Percentiles rank a stretch among this genome's conserved stretches.
Conservation (phyloP, 371 early-diverging fungal species). For the Sporodiniella umbellata region DNA sequence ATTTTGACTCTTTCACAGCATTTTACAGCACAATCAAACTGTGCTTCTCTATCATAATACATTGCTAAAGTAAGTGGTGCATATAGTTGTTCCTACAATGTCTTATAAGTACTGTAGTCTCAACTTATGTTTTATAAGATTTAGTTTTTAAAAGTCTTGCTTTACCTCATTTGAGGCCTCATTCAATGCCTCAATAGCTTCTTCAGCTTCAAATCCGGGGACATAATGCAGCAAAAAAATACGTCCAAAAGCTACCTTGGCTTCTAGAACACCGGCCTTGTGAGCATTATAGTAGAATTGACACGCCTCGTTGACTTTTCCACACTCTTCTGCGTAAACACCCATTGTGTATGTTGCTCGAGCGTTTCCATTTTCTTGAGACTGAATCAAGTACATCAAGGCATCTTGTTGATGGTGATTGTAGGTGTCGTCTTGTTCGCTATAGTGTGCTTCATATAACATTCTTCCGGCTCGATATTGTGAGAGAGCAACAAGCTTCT, state of each 20-base stretch:
- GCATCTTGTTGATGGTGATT: slow-evolving; percentile 5
- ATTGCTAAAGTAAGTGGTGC: slow-evolving; percentile 15
- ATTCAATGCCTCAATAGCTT: slow-evolving; percentile 7
- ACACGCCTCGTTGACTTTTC: slow-evolving; percentile 7
- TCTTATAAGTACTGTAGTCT: too few relatives aligned
- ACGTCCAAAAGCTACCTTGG: slow-evolving; percentile 13
- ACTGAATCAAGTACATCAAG: slow-evolving; percentile 2
- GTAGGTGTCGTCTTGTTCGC: slow-evolving; percentile 1
- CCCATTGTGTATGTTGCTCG: slow-evolving; percentile 15
- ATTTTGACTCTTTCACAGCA: slow-evolving; percentile 3
- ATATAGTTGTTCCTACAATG: slow-evolving; percentile 13
- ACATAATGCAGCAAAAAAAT: not conserved
- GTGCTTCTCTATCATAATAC: slow-evolving; percentile 10
- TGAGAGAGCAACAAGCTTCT: slow-evolving; percentile 11
- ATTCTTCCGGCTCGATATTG: slow-evolving; percentile 18
- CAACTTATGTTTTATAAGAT: too few relatives aligned
- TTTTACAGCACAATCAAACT: slow-evolving; percentile 1
- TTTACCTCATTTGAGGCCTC: slow-evolving; percentile 14
- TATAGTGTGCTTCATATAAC: slow-evolving; percentile 10
- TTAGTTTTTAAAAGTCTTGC: not conserved
- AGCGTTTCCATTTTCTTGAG: slow-evolving; percentile 13
- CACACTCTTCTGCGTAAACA: slow-evolving; percentile 8
- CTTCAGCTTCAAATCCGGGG: not conserved
- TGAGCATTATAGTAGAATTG: slow-evolving; percentile 10
- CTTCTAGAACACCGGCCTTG: not conserved